Evolutionary conservation across 1,284 basidiomycete species (phyloP).

Genomic region (Microbotryum lychnidis-dioicae): DNA sequence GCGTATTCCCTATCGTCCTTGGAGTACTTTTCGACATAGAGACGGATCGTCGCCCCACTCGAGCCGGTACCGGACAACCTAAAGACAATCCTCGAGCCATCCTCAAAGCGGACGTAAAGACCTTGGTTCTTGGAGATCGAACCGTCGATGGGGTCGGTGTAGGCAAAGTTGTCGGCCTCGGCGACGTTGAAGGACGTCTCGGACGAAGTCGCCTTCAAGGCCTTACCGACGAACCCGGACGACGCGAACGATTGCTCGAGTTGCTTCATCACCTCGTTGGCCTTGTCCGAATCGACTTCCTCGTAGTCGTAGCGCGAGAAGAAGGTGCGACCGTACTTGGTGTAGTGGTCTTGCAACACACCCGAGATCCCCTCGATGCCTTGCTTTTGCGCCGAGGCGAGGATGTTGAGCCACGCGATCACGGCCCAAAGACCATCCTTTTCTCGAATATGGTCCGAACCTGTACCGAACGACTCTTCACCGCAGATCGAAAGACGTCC

Average conservation of each 20-base stretch:
- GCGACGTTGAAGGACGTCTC: slow-evolving; percentile 68
- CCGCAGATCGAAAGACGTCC: slow-evolving; percentile 94
- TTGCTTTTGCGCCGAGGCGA: slow-evolving; percentile 83
- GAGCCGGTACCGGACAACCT: slow-evolving; percentile 91
- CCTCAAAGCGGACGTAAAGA: slow-evolving; percentile 80
- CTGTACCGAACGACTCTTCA: slow-evolving; percentile 98
- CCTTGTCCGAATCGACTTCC: slow-evolving; percentile 85
- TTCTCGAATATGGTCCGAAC: slow-evolving; percentile 97
- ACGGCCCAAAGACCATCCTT: slow-evolving; percentile 99
- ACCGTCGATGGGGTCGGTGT: slow-evolving; percentile 94
- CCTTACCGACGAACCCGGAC: slow-evolving; percentile 58
- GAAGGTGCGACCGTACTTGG: slow-evolving; percentile 90
- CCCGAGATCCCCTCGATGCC: slow-evolving; percentile 74
- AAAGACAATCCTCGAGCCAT: slow-evolving; percentile 91
- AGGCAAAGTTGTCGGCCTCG: slow-evolving; percentile 78
- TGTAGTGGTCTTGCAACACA: slow-evolving; percentile 76
- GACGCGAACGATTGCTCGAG: slow-evolving; percentile 61
- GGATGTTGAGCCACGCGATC: slow-evolving; percentile 92
- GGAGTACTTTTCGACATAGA: slow-evolving; percentile 63
- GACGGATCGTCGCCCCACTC: slow-evolving; percentile 70
- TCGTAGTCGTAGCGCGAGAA: slow-evolving; percentile 99
- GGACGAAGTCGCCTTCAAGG: slow-evolving; percentile 58
- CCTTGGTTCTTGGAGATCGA: slow-evolving; percentile 89
- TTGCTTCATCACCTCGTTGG: slow-evolving; percentile 71
- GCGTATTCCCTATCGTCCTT: slow-evolving; percentile 66